Evolutionary conservation across 2,329 filamentous ascomycete species (phyloP), one percentile per base, ranked within the genome.

Genomic region (Fusarium zealandicum): DNA sequence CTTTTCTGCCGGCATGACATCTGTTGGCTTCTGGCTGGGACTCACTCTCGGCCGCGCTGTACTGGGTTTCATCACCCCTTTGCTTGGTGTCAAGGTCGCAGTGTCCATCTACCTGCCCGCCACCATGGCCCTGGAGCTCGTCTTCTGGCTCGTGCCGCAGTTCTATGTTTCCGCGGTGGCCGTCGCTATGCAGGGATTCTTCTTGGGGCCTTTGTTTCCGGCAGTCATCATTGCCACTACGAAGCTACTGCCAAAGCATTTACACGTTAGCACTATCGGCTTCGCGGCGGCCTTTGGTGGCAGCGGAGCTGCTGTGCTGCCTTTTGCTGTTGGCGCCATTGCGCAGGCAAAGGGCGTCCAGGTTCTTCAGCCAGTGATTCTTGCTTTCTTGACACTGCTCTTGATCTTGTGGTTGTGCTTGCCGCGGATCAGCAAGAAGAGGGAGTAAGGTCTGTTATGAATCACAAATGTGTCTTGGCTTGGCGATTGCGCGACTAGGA

Each of bases 121-220:
- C 13, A 80, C 84, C 3, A 86, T 91, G 68, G 84, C 69, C 0
- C 78, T 90, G 5, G 83, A 91, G 64, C 80, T 93, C 1, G 72
- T 93, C 33, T 90, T 93, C 76, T 95, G 90, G 90, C 84, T 93
- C 2, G 87, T 95, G 0, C 90, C 90, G 0, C 82, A 88, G 45
- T 91, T 93, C 69, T 83, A 89, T 66, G 87, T 90, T 6, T 90
- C 88, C 0, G 87, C 89, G 0, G 80, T 93, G 2, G 85, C 88
- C 5, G 86, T 92, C 10, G 78, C 85, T 0, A 70, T 93, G 0
- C 83, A 91, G 56, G 90, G 90, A 0, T 92, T 93, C 78, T 91
- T 93, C 68, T 78, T 95, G 0, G 90, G 90, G 0, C 90, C 90
- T 0, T 72, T 93, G 14, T 93, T 93, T 72, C 89, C 90, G 0